Base-by-base conservation (phyloP, 371 early-diverging fungal genomes). In the Apophysomyces ossiformis region DNA sequence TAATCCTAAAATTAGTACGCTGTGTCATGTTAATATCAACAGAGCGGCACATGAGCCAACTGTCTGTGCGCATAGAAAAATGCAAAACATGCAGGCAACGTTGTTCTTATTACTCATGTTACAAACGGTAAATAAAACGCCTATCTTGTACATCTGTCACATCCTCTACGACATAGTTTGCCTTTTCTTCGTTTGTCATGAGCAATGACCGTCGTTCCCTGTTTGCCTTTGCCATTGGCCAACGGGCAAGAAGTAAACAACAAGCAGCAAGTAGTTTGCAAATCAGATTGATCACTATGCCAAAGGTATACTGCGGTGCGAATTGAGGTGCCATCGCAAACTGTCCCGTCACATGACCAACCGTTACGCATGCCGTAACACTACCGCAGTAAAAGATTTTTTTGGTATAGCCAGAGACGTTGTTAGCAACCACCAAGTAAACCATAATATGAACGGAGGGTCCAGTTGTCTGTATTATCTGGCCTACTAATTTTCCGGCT, bases 101-200 rank as follows among this genome's bases (percentile, higher is more conserved):
- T 26, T 26, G 32, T 26, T 26, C 32, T 26, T 26, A 26, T 26
- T 26, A 26, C 32, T 26, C 32, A 26, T 26, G 32, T 59, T 69
- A 69, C 21, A 69, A 41, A 0, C 61, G 60, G 38, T 69, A 69
- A 12, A 69, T 37, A 65, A 69, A 69, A 37, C 65, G 64, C 7
- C 61, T 44, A 61, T 69, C 69, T 57, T 69, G 60, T 13, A 50
- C 36, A 37, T 69, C 69, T 15, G 61, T 69, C 37, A 69, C 35
- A 47, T 69, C 61, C 37, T 69, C 65, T n/a, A 64, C 69, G 1
- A 65, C 69, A 35, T 61, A 26, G 32, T 26, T 26, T 26, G 32
- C 2, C 32, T 2, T 26, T 26, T 26, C 32, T 26, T 26, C 2
- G 32, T 26, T 2, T 26, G 32, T 26, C 32, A 26, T 26, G 32